These are phyloP conservation scores for Scedosporium boydii DNA, from an alignment of 2,329 filamentous ascomycete species.

Conservation along the genomic window DNA sequence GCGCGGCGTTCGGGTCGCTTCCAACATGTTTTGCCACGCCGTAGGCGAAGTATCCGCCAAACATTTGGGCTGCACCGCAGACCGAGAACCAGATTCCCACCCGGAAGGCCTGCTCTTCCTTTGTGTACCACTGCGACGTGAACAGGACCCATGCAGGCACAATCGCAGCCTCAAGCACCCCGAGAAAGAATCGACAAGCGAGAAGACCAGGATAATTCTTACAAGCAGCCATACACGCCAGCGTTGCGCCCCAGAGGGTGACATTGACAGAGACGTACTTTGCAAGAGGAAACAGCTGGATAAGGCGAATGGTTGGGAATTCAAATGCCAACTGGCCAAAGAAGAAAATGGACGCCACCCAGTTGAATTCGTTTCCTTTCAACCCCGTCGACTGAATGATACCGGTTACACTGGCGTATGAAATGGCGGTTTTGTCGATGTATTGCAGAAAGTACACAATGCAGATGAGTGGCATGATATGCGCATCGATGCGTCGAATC, in stretches of 20 bases:
- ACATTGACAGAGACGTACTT: slow-evolving; percentile 59
- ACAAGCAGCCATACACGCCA: slow-evolving; percentile 53
- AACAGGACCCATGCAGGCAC: slow-evolving; percentile 60
- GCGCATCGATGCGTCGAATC: too few species aligned
- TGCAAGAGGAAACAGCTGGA: slow-evolving; percentile 55
- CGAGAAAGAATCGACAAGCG: slow-evolving; percentile 53
- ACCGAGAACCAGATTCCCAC: slow-evolving; percentile 55
- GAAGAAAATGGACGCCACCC: slow-evolving; percentile 68
- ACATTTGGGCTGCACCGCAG: slow-evolving; percentile 56
- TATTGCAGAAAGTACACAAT: slow-evolving; percentile 57
- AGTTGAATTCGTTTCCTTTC: slow-evolving; percentile 42
- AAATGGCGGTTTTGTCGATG: slow-evolving; percentile 58
- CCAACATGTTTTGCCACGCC: slow-evolving; percentile 35
- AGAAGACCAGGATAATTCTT: slow-evolving; percentile 51
- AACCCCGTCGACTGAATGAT: slow-evolving; percentile 40
- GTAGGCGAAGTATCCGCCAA: slow-evolving; percentile 61
- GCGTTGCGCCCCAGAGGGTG: slow-evolving; percentile 50
- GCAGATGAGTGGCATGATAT: slow-evolving; percentile 24
- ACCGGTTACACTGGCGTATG: slow-evolving; percentile 56
- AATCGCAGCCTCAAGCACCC: slow-evolving; percentile 61
- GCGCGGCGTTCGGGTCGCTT: slow-evolving; percentile 34
- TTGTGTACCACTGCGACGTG: slow-evolving; percentile 61
- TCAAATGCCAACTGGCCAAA: slow-evolving; percentile 62
- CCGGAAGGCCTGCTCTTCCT: slow-evolving; percentile 55
- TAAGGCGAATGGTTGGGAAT: slow-evolving; percentile 55